Percentiles rank a stretch among this genome's conserved stretches.
Conservation (phyloP, 192 early-diverging fungal species). For the Mortierella alpina region DNA sequence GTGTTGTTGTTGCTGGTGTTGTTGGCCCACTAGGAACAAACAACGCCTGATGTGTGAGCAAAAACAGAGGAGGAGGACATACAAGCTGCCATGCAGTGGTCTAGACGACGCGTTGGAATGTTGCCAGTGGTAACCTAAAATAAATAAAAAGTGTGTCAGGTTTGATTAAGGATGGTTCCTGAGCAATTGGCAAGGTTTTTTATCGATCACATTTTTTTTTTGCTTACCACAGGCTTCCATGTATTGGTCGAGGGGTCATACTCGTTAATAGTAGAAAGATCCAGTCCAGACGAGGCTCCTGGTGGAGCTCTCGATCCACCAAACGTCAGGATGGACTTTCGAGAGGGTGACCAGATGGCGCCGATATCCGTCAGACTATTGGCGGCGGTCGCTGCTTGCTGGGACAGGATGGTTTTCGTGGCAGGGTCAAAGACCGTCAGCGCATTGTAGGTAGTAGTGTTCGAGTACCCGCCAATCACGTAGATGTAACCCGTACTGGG, state of each 20-base stretch:
- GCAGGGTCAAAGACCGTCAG: slow-evolving; percentile 26
- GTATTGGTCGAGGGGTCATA: slow-evolving; percentile 12
- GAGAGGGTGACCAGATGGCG: slow-evolving; percentile 26
- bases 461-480: slow-evolving; percentile 27
- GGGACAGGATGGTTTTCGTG: background rate
- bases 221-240: slow-evolving; percentile 23
- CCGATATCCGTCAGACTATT: slow-evolving; percentile 18
- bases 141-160: no score
- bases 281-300: background rate
- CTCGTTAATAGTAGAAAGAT: slow-evolving; percentile 10
- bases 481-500: slow-evolving; percentile 30
- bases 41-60: background rate
- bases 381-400: background rate
- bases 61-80: slow-evolving; percentile 1
- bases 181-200: background rate
- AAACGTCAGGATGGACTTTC: slow-evolving; percentile 29
- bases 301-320: slow-evolving; percentile 29
- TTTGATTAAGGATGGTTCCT: no score
- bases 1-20: background rate
- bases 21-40: background rate
- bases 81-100: slow-evolving; percentile 30
- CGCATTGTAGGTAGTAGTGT: slow-evolving; percentile 8
- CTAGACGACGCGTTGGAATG: slow-evolving; percentile 19
- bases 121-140: slow-evolving; percentile 20
- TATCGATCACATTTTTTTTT: background rate